Percentiles rank a stretch among this genome's conserved stretches.
Conservation (phyloP, 2,329 filamentous ascomycete genomes). For the Colletotrichum shisoi region DNA sequence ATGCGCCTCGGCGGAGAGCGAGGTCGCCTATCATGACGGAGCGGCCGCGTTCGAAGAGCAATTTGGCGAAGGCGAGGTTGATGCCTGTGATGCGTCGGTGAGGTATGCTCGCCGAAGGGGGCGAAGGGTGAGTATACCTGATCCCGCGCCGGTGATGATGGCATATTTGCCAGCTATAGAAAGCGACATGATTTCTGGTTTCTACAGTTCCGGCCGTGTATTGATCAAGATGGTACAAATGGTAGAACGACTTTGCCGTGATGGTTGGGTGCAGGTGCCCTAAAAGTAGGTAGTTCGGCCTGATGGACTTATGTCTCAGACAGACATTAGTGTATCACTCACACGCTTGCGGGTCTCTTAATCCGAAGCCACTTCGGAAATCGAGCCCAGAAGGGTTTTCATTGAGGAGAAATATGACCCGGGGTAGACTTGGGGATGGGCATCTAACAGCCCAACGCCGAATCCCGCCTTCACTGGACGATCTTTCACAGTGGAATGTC, state of each 20-base stretch:
- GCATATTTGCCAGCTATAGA: slow-evolving; percentile 45
- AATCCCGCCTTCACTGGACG: slow-evolving; percentile 4
- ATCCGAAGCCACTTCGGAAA: neutral
- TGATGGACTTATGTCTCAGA: neutral
- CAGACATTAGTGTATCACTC: neutral
- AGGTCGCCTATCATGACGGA: slow-evolving; percentile 52
- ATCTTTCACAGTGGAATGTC: neutral
- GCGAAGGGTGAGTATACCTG: slow-evolving; percentile 37
- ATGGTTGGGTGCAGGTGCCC: neutral
- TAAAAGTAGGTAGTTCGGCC: neutral
- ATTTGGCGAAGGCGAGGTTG: slow-evolving; percentile 48
- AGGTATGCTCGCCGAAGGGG: neutral
- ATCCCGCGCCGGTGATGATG: slow-evolving; percentile 41
- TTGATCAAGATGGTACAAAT: neutral
- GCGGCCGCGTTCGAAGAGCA: slow-evolving; percentile 49
- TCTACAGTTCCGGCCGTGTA: neutral
- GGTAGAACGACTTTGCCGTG: neutral
- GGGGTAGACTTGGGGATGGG: neutral
- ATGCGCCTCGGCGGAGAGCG: slow-evolving; percentile 48
- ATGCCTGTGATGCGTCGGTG: slow-evolving; percentile 45
- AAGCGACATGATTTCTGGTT: slow-evolving; percentile 33
- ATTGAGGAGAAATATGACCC: neutral
- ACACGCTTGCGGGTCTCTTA: neutral
- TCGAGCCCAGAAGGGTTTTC: neutral
- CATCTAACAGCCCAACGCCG: neutral